Evolutionary conservation across 495 filamentous ascomycete species (phyloP), one percentile per base, ranked within the genome.

Genomic region (Astrothelium macrocarpum): DNA sequence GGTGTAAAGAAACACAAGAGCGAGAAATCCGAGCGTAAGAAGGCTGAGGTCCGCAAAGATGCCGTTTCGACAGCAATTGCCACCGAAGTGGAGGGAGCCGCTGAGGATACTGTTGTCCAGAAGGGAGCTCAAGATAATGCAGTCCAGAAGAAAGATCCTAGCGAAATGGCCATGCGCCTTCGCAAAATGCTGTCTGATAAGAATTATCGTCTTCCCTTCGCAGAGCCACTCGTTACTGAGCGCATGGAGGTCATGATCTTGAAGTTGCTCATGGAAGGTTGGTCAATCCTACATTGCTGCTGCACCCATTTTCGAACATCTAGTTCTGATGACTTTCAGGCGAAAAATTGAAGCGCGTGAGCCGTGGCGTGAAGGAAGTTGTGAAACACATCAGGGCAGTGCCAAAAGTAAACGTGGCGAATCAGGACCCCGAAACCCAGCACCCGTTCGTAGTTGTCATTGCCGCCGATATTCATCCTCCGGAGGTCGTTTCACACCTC

Each of bases 291-390:
- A 46, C 32, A 18, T 23, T 43, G 14, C 29, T 59, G 12, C 23
- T 56, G 62, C 16, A 56, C 10, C n/a, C 28, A 23, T 45, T 43
- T 20, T 25, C 32, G 28, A 26, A 7, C 11, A 34, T 34, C 14
- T 42, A 4, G 36, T 34, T 32, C 42, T 61, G 49, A 62, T 31
- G 5, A 43, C 34, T 23, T n/a, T 53, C 73, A 97, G 93, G 90
- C 60, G 90, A 91, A 64, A 96, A 95, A 78, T 83, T 89, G 78
- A 94, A 91, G 78, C 85, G 88, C 64, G 87, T 99, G 76, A 91
- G 93, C 78, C 92, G 95, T 71, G 94, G 94, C 77, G 93, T 97
- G 46, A 97, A 97, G 78, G 94, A 99, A 78, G 90, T 94, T 73
- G 90, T 96, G 78, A 99, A 99, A 80, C 84, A 90, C 25, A 87